These are phyloP conservation scores for Acacia pycnantha DNA, from an alignment of 331 rosid species.

Conservation along the genomic window DNA sequence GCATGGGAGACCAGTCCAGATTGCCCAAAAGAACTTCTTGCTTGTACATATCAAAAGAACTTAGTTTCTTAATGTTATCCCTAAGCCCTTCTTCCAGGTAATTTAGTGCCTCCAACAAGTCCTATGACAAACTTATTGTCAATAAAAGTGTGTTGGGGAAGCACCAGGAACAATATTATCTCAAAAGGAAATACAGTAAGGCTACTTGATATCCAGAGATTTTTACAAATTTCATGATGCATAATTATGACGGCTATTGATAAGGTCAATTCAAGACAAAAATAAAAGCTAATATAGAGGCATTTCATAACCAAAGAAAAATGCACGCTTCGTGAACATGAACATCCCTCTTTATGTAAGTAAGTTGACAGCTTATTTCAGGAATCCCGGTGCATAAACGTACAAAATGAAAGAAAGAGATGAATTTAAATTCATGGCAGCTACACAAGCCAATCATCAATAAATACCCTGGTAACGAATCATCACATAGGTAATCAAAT, in stretches of 20 bases:
- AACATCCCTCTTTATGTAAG: background rate
- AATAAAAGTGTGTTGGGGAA: constrained; percentile 22
- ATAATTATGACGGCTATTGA: background rate
- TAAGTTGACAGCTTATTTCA: background rate
- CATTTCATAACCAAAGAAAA: background rate
- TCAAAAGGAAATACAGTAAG: background rate
- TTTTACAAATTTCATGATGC: constrained; percentile 11
- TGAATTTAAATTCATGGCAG: constrained; percentile 8
- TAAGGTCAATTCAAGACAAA: constrained; percentile 1
- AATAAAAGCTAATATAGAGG: constrained; percentile 8
- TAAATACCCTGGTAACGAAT: background rate
- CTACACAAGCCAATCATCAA: constrained; percentile 6
- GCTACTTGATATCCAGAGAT: background rate
- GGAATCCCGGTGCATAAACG: constrained; percentile 17
- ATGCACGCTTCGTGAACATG: background rate
- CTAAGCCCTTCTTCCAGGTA: constrained; percentile 83
- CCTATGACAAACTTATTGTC: constrained; percentile 48
- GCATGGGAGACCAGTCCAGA: constrained; percentile 99
- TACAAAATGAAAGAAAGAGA: constrained; percentile 20
- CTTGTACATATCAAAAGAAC: constrained; percentile 91
- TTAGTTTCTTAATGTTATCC: constrained; percentile 83
- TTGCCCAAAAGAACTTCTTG: constrained; percentile 96
- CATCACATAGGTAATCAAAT: constrained; percentile 20
- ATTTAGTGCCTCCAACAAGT: constrained; percentile 87
- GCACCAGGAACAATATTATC: constrained; percentile 11